A percentile compares a stretch with the other conserved stretches of the same genome.
These are phyloP conservation scores for Aspergillus sp. DNA, from an alignment of 2,329 filamentous ascomycete species.

Conservation along the genomic window DNA sequence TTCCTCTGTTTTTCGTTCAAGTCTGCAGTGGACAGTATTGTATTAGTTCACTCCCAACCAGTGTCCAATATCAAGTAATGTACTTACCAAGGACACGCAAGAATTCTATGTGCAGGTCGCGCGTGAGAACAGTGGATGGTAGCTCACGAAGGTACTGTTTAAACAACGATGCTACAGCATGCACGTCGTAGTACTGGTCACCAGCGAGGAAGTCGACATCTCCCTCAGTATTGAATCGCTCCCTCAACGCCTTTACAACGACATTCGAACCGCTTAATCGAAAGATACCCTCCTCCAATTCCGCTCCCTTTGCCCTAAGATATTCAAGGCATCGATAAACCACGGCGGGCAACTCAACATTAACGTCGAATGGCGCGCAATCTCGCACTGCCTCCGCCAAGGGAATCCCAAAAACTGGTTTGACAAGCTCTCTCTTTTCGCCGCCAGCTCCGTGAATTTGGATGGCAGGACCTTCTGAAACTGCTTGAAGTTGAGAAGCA, in stretches of 20 bases:
- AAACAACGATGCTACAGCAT: conserved; percentile 89
- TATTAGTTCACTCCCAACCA: conserved; percentile 7
- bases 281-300: conserved; percentile 91
- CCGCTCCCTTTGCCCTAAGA: conserved; percentile 76
- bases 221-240: conserved; percentile 90
- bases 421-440: conserved; percentile 55
- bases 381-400: conserved; percentile 82
- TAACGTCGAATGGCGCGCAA: conserved; percentile 69
- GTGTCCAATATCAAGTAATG: background rate
- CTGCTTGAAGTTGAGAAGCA: conserved; percentile 38
- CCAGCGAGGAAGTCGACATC: conserved; percentile 81
- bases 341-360: conserved; percentile 80
- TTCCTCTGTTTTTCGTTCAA: conserved; percentile 74
- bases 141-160: conserved; percentile 93
- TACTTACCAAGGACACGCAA: conserved; percentile 67
- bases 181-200: conserved; percentile 87
- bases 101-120: conserved; percentile 88
- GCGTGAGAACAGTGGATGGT: conserved; percentile 84
- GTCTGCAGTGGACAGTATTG: conserved; percentile 49
- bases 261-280: conserved; percentile 94
- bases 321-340: conserved; percentile 96
- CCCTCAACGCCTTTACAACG: conserved; percentile 84
- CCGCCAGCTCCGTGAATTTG: conserved; percentile 51
- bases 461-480: conserved; percentile 40
- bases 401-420: conserved; percentile 80